These are phyloP conservation scores for Boletus rufocinnamomeus DNA, from an alignment of 768 basidiomycete species.

Conservation along the genomic window DNA sequence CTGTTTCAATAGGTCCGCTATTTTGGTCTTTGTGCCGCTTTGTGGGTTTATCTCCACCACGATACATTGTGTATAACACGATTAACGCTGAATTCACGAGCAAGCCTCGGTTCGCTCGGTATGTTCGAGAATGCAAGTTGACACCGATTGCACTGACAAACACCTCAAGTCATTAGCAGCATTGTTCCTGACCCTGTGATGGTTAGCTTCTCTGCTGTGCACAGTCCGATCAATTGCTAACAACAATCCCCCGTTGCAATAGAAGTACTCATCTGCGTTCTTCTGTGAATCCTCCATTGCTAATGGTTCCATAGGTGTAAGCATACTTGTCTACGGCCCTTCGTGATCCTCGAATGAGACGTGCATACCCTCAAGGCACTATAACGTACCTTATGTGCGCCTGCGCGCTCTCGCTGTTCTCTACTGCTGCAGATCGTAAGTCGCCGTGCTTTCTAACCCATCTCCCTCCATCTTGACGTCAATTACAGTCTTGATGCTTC, in stretches of 20 bases:
- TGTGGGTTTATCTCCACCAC: background rate
- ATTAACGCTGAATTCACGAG: background rate
- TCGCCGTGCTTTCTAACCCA: background rate
- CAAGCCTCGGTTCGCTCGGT: background rate
- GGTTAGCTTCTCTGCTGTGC: background rate
- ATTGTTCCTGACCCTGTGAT: background rate
- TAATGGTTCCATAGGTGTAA: background rate
- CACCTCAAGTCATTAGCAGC: background rate
- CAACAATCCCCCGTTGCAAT: background rate
- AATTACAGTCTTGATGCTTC: constrained; percentile 1
- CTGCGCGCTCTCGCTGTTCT: background rate
- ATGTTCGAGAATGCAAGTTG: background rate
- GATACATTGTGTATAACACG: background rate
- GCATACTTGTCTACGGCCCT: background rate
- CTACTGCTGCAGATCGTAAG: constrained; percentile 7
- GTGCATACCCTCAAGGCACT: background rate
- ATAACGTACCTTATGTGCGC: background rate
- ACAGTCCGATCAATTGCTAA: background rate
- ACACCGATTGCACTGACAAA: background rate
- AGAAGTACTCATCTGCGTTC: background rate
- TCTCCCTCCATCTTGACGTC: no score
- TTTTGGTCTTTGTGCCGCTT: background rate
- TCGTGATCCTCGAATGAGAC: background rate
- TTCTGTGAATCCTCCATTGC: background rate
- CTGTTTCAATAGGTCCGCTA: background rate